phyloP scores from a whole-genome alignment of 768 basidiomycete species.

The Pulveroboletus ravenelii region DNA sequence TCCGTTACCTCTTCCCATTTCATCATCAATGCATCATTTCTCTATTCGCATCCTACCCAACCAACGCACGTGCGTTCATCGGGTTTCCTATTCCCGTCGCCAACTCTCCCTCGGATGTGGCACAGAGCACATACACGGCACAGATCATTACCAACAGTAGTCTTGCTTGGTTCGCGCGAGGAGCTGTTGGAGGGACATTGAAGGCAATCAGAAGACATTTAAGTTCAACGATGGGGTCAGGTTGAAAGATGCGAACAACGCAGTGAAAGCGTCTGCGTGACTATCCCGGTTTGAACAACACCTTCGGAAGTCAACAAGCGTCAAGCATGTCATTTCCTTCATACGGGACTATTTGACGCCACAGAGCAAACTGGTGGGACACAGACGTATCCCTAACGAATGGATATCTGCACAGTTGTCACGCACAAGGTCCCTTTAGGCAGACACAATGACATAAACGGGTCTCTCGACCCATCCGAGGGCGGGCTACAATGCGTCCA shows the following conservation, averaged over 20 bases:
- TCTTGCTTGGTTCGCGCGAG: conserved; percentile 37
- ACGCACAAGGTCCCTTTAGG: background rate
- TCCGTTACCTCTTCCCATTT: conserved; percentile 51
- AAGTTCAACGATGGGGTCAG: no score
- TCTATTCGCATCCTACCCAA: conserved; percentile 41
- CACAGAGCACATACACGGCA: conserved; percentile 46
- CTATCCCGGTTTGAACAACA: background rate
- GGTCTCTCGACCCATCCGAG: background rate
- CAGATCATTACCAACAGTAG: conserved; percentile 41
- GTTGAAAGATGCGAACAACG: no score
- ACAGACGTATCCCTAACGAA: background rate
- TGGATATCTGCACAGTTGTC: background rate
- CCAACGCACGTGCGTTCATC: conserved; percentile 51
- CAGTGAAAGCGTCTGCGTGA: background rate
- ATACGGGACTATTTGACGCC: background rate
- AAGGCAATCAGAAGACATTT: background rate
- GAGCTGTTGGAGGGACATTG: conserved; percentile 34
- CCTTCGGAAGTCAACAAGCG: background rate
- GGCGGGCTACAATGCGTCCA: background rate
- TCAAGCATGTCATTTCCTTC: background rate
- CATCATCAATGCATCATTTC: conserved; percentile 47
- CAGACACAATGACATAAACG: background rate
- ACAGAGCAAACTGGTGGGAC: background rate
- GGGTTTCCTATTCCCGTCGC: conserved; percentile 46
- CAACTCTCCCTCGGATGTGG: conserved; percentile 47